These are phyloP conservation scores for Trametes sanguinea DNA, from an alignment of 768 basidiomycete genomes.

Conservation along the genomic window DNA sequence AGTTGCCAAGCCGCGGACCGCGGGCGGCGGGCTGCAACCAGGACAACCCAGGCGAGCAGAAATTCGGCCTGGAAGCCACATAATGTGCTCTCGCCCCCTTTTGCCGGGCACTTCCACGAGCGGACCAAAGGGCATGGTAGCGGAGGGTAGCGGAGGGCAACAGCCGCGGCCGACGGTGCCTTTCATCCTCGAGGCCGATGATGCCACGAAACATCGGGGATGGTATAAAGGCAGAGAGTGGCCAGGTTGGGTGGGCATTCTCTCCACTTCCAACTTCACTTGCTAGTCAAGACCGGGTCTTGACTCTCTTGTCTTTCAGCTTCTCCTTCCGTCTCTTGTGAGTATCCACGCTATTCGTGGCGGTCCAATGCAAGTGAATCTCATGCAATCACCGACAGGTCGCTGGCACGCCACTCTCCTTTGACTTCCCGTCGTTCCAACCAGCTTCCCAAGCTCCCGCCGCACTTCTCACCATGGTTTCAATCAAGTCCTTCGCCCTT, in stretches of 20 bases:
- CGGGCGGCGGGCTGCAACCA: conserved; percentile 3
- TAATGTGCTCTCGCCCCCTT: background rate
- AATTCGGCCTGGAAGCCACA: conserved; percentile 4
- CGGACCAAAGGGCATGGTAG: too few species aligned
- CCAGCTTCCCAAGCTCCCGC: conserved; percentile 20
- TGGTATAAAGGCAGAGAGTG: conserved; percentile 16
- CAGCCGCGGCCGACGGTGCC: conserved; percentile 6
- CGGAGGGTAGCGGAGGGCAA: conserved; percentile 6
- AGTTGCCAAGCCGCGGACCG: conserved; percentile 9
- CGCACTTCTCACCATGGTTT: conserved; percentile 38
- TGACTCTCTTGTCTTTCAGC: conserved; percentile 33
- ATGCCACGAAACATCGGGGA: background rate
- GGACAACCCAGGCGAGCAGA: conserved; percentile 5
- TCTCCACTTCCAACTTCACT: conserved; percentile 20
- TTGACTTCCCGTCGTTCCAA: conserved; percentile 26
- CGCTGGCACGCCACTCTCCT: conserved; percentile 25
- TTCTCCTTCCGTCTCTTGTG: background rate
- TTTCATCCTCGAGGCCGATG: conserved; percentile 2
- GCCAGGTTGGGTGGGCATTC: too few species aligned
- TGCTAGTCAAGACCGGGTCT: conserved; percentile 55
- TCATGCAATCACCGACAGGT: background rate
- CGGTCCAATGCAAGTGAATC: background rate
- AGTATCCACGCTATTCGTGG: background rate
- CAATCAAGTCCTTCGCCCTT: conserved; percentile 38
- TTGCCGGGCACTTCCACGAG: too few species aligned